Conservation (phyloP, 1,284 basidiomycete species). For the Takashimella tepidaria region DNA sequence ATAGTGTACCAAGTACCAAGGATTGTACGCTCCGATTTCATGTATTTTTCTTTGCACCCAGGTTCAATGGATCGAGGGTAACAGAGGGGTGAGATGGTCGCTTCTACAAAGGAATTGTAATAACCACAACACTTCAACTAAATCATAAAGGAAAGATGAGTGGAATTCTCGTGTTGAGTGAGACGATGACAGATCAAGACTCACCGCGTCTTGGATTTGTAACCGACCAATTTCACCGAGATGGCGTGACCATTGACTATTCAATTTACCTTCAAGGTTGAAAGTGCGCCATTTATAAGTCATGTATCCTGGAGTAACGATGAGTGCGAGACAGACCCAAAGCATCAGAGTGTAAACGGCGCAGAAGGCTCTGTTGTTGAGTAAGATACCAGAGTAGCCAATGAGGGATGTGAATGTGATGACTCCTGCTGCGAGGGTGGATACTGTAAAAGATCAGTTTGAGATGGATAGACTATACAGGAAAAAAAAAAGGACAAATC, state of each 20-base stretch:
- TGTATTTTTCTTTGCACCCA: slow-evolving; percentile 64
- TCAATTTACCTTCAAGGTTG: slow-evolving; percentile 69
- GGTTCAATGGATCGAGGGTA: slow-evolving; percentile 60
- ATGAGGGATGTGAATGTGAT: slow-evolving; percentile 60
- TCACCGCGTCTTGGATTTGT: slow-evolving; percentile 57
- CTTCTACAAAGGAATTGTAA: slow-evolving; percentile 61
- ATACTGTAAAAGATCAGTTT: slow-evolving; percentile 47
- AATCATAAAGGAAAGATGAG: no score
- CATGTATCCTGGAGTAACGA: slow-evolving; percentile 63
- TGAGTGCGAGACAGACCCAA: slow-evolving; percentile 61
- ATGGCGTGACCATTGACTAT: slow-evolving; percentile 60
- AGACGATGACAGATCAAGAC: no score
- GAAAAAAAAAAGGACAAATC: slow-evolving; percentile 15
- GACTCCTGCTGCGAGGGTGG: slow-evolving; percentile 56
- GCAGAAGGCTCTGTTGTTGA: slow-evolving; percentile 68
- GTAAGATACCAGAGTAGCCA: slow-evolving; percentile 62
- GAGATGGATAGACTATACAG: not conserved
- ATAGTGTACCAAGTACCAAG: slow-evolving; percentile 57
- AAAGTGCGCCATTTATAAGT: slow-evolving; percentile 62
- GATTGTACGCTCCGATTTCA: slow-evolving; percentile 57
- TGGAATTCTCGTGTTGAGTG: no score
- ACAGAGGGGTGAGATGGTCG: slow-evolving; percentile 60
- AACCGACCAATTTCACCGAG: slow-evolving; percentile 56
- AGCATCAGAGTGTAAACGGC: slow-evolving; percentile 66
- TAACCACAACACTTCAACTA: slow-evolving; percentile 63